A percentile compares a stretch with the other conserved stretches of the same genome.
phyloP scores from a whole-genome alignment of 2,329 filamentous ascomycete species.

The Chaetomiaceae sp. region DNA sequence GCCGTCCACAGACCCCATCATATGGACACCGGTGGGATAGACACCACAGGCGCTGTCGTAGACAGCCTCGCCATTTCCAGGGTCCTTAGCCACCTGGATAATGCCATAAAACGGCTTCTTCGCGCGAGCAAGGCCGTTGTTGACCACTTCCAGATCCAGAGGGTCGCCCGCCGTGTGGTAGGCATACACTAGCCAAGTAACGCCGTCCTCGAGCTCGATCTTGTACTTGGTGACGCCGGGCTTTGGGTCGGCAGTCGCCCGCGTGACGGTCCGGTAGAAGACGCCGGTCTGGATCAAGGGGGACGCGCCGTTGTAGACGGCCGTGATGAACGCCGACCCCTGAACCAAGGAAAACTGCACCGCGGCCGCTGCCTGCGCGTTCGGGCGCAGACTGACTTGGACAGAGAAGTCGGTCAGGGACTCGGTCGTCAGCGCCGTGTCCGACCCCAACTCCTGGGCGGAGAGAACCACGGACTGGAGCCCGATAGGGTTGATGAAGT shows the following conservation, averaged over 20 bases:
- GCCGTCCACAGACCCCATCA: conserved; percentile 59
- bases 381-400: conserved; percentile 62
- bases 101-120: conserved; percentile 66
- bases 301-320: conserved; percentile 62
- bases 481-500: conserved; percentile 75
- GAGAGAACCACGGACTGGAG: conserved; percentile 79
- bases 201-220: conserved; percentile 65
- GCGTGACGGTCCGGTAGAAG: conserved; percentile 65
- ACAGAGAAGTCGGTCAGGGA: conserved; percentile 53
- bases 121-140: conserved; percentile 61
- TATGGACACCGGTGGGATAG: conserved; percentile 60
- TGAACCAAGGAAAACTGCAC: conserved; percentile 81
- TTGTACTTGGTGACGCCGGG: conserved; percentile 70
- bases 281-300: conserved; percentile 72
- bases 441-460: conserved; percentile 63
- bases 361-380: conserved; percentile 47
- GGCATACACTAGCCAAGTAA: conserved; percentile 76
- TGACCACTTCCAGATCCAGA: conserved; percentile 63
- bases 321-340: conserved; percentile 85
- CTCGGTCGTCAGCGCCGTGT: conserved; percentile 53
- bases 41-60: conserved; percentile 74
- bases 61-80: conserved; percentile 56
- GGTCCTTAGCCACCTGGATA: conserved; percentile 79
- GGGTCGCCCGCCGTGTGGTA: conserved; percentile 53
- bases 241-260: conserved; percentile 51